Evolutionary conservation across 2,329 filamentous ascomycete genomes (phyloP), one percentile per base, ranked within the genome.

Genomic region (Colletotrichum chlorophyti): DNA sequence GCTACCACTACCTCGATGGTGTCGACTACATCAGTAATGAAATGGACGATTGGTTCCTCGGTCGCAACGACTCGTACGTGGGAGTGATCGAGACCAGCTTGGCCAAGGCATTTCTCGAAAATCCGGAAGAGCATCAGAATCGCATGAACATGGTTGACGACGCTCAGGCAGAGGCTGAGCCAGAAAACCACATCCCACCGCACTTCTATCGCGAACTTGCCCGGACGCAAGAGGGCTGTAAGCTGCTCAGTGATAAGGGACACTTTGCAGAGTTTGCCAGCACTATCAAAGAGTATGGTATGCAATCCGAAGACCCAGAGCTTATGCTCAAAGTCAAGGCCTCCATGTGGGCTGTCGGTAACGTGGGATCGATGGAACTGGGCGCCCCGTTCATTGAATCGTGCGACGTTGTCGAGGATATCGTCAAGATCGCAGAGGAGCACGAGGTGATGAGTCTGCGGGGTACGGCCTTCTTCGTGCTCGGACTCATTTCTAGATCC

Each of bases 1-100:
- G 95, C 46, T 99, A 99, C 69, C 93, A 98, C 73, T 99, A 99
- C 73, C 82, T 99, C 6, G 93, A 98, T 69, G 95, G 93, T 0
- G 80, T 99, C 38, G 96, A 99, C 76, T 99, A 99, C 71, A 99
- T 99, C 73, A 97, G 93, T 61, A 95, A 96, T 70, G 96, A 99
- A 72, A 99, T 99, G 95, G 95, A 99, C 66, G 96, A 99, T 75
- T 99, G 95, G 95, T 99, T 93, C 70, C 81, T 99, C 26, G 95
- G 95, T 12, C 88, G 95, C 40, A 99, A 99, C 69, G 94, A 99
- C 71, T 89, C 88, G n/a, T 99, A 99, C 65, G 95, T 99, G 47
- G 85, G 87, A 32, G 84, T 98, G 35, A 94, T 99, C 35, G 95
- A 99, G 73, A 95, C 96, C n/a, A 96, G 93, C 52, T 82, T 99